phyloP scores from a whole-genome alignment of 1,284 basidiomycete genomes.

The Trichosporon faecale region DNA sequence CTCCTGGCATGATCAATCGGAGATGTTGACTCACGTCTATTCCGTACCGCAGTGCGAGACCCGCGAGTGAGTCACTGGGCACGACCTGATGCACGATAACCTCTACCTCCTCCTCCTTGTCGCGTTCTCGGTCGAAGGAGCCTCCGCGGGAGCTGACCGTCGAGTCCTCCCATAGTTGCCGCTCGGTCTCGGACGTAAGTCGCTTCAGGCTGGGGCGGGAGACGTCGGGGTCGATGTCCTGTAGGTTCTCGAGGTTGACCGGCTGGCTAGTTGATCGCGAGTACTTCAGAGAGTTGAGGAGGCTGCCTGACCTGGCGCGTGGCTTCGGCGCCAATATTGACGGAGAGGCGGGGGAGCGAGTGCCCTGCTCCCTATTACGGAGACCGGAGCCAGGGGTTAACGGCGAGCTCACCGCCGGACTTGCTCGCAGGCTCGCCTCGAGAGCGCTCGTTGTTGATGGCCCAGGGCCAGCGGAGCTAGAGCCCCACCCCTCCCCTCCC shows the following conservation, averaged over 20 bases:
- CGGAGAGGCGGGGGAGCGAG: neutral
- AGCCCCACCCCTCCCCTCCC: neutral
- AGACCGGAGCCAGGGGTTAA: neutral
- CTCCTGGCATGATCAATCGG: neutral
- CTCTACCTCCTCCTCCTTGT: conserved; percentile 46
- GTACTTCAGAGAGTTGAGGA: neutral
- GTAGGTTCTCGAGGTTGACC: conserved; percentile 7
- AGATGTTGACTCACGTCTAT: conserved; percentile 59
- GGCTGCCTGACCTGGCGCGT: neutral
- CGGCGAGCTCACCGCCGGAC: neutral
- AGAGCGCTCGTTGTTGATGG: neutral
- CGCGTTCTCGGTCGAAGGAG: conserved; percentile 24
- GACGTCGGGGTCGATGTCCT: conserved; percentile 24
- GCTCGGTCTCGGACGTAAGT: conserved; percentile 45
- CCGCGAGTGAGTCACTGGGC: conserved; percentile 71
- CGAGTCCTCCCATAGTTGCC: conserved; percentile 42
- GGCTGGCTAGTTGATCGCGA: neutral
- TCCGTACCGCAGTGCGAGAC: conserved; percentile 81
- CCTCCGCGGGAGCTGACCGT: neutral
- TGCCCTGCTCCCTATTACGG: neutral
- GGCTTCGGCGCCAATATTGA: neutral
- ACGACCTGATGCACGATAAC: conserved; percentile 60
- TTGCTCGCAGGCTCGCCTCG: neutral
- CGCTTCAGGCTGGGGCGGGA: conserved; percentile 40
- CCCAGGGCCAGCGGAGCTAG: neutral